phyloP scores from a whole-genome alignment of 2,329 filamentous ascomycete species.

The Albifimbria verrucaria region DNA sequence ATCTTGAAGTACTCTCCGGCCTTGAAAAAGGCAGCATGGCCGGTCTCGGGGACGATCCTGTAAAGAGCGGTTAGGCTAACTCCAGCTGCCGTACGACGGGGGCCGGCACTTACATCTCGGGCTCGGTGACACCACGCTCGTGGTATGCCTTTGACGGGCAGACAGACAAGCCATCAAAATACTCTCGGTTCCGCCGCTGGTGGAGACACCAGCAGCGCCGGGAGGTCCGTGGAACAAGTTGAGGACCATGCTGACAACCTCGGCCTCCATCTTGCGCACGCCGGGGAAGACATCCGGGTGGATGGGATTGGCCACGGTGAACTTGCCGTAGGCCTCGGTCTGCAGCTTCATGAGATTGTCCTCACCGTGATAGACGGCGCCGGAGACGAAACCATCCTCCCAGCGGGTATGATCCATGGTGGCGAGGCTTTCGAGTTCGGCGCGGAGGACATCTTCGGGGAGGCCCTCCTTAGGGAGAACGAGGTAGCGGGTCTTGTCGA shows the following conservation, averaged over 20 bases:
- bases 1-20: constrained; percentile 95
- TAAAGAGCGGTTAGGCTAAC: neutral
- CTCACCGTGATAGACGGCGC: constrained; percentile 94
- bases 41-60: constrained; percentile 90
- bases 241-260: constrained; percentile 93
- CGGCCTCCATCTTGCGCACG: constrained; percentile 98
- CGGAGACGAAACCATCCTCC: constrained; percentile 94
- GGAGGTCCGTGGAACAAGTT: constrained; percentile 84
- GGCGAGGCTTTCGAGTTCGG: constrained; percentile 74
- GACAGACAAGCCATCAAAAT: constrained; percentile 94
- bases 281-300: constrained; percentile 98
- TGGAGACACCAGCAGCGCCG: constrained; percentile 84
- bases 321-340: constrained; percentile 88
- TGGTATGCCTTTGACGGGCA: constrained; percentile 83
- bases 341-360: constrained; percentile 78
- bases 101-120: constrained; percentile 72
- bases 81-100: neutral
- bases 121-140: constrained; percentile 85
- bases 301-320: constrained; percentile 93
- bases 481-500: constrained; percentile 68
- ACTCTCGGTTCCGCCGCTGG: constrained; percentile 90
- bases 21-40: constrained; percentile 95
- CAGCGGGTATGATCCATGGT: constrained; percentile 91
- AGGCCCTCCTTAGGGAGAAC: constrained; percentile 81
- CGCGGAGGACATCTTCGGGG: constrained; percentile 71